These are phyloP conservation scores for Saccharomycopsis vini DNA, from an alignment of 805 yeast species.

Conservation along the genomic window DNA sequence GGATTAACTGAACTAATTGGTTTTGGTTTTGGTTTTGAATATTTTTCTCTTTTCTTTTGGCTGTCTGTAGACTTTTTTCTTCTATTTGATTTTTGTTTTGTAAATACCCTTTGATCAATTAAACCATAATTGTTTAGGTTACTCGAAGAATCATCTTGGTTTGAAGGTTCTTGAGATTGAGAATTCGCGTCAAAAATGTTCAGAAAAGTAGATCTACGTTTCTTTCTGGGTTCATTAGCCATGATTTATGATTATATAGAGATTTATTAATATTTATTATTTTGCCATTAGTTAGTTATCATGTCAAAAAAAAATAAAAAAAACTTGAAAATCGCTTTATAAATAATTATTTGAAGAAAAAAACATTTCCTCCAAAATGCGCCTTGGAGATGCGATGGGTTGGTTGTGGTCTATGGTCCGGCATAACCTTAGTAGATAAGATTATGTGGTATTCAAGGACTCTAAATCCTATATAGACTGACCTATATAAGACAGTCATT, in stretches of 20 bases:
- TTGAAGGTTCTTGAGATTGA: neutral
- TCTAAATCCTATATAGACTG: no score
- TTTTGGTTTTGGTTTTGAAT: neutral
- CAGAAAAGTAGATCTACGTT: constrained; percentile 10
- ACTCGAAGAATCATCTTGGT: neutral
- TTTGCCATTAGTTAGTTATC: neutral
- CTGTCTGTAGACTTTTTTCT: neutral
- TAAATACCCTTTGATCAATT: constrained; percentile 11
- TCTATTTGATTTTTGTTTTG: neutral
- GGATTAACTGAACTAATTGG: neutral
- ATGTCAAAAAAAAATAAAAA: neutral
- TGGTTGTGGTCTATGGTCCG: no score
- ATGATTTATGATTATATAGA: neutral
- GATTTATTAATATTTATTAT: neutral
- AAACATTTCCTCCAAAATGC: no score
- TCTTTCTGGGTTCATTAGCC: neutral
- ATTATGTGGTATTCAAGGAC: no score
- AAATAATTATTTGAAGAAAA: no score
- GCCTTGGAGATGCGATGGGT: no score
- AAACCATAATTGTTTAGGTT: constrained; percentile 6
- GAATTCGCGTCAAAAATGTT: constrained; percentile 6
- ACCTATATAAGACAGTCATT: no score
- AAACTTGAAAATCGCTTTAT: no score
- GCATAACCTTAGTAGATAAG: no score
- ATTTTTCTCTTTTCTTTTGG: neutral